Conservation (phyloP, 2,329 filamentous ascomycete species). For the Ophiostoma montium region DNA sequence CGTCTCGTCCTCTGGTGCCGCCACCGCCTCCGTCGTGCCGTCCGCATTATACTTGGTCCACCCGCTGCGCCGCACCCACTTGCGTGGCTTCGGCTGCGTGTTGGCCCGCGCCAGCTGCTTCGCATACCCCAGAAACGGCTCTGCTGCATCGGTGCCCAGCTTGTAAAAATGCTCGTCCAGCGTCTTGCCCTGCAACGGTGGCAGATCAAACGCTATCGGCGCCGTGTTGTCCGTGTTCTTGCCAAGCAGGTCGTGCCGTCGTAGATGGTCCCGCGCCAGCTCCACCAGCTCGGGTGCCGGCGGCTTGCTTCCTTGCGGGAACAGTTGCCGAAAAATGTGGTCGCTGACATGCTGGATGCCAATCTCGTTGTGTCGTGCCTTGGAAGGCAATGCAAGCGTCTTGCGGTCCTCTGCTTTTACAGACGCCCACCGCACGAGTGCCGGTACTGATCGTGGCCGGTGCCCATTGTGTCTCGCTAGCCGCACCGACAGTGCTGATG, state of each 20-base stretch:
- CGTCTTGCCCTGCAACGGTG: conserved; percentile 60
- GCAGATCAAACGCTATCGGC: conserved; percentile 78
- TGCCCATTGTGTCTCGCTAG: conserved; percentile 35
- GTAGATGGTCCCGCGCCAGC: conserved; percentile 69
- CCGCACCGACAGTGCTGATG: conserved; percentile 35
- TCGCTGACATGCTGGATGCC: conserved; percentile 86
- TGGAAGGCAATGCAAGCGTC: conserved; percentile 31
- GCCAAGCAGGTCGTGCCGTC: conserved; percentile 71
- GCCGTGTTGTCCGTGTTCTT: conserved; percentile 69
- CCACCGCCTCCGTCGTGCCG: conserved; percentile 54
- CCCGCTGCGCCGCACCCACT: conserved; percentile 68
- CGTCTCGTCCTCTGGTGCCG: conserved; percentile 62
- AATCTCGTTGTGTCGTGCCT: conserved; percentile 76
- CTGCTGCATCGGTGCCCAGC: conserved; percentile 71
- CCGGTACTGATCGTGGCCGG: conserved; percentile 19
- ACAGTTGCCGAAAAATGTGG: conserved; percentile 72
- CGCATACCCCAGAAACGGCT: conserved; percentile 65
- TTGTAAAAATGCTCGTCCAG: conserved; percentile 91
- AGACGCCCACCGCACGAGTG: conserved; percentile 29
- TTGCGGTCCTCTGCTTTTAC: conserved; percentile 17
- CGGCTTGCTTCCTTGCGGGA: conserved; percentile 41
- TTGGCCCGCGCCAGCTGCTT: conserved; percentile 56
- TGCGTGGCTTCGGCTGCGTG: conserved; percentile 44
- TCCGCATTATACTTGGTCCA: conserved; percentile 88
- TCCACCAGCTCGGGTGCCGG: conserved; percentile 60